Conservation (phyloP, 164 flowering plant species). For the Litsea cubeba region DNA sequence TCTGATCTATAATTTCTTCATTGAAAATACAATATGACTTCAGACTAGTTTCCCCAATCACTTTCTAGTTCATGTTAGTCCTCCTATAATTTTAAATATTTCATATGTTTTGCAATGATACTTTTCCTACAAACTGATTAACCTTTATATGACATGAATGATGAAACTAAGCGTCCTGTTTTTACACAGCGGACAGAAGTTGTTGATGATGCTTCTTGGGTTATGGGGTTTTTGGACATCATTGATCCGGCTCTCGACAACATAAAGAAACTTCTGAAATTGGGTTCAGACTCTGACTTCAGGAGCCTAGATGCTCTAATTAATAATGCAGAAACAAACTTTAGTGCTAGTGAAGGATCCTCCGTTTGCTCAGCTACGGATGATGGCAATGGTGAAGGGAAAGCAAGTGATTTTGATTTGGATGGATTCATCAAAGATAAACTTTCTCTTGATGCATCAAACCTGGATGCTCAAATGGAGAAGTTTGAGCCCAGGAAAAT, state of each 20-base stretch:
- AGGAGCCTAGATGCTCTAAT: constrained; percentile 17
- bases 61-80: too few relatives aligned
- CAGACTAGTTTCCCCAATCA: too few relatives aligned
- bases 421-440: constrained; percentile 57
- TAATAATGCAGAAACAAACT: constrained; percentile 16
- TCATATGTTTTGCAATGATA: too few relatives aligned
- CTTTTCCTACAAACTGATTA: too few relatives aligned
- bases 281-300: constrained; percentile 32
- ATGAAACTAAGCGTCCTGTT: too few relatives aligned
- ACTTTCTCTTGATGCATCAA: constrained; percentile 52
- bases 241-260: constrained; percentile 85
- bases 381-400: constrained; percentile 6
- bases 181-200: constrained; percentile 77
- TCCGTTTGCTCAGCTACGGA: not conserved
- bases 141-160: too few relatives aligned
- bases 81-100: too few relatives aligned
- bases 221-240: constrained; percentile 72
- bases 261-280: constrained; percentile 67
- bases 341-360: constrained; percentile 17
- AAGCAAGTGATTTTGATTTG: constrained; percentile 41
- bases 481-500: constrained; percentile 13
- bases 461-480: constrained; percentile 50
- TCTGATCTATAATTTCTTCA: too few relatives aligned
- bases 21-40: too few relatives aligned
- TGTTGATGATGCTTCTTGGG: constrained; percentile 97